A percentile compares a stretch with the other conserved stretches of the same genome.
phyloP scores from a whole-genome alignment of 2,329 filamentous ascomycete genomes.

The Aphanocladium album region DNA sequence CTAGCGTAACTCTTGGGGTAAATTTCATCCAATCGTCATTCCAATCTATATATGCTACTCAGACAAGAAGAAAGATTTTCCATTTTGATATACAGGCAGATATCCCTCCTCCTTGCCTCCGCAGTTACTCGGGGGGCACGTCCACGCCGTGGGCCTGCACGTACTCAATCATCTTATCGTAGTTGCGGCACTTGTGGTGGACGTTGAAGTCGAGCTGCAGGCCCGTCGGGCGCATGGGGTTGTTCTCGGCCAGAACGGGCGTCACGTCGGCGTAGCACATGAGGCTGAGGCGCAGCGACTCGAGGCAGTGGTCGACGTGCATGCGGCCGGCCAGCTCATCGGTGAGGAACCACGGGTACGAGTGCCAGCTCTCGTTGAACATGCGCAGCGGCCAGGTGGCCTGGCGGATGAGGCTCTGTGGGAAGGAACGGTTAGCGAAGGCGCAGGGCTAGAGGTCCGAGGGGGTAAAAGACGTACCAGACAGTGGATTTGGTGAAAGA shows the following conservation, averaged over 20 bases:
- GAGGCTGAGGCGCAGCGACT: slow-evolving; percentile 16
- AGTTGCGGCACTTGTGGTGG: slow-evolving; percentile 18
- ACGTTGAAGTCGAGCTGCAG: slow-evolving; percentile 15
- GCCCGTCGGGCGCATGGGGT: neutral
- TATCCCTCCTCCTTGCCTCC: no score
- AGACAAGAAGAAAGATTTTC: no score
- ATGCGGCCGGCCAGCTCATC: slow-evolving; percentile 15
- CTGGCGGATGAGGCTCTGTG: slow-evolving; percentile 11
- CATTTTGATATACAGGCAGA: neutral
- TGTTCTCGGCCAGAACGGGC: slow-evolving; percentile 11
- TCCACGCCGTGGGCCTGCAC: slow-evolving; percentile 10
- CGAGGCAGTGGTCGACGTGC: slow-evolving; percentile 17
- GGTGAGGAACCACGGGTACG: slow-evolving; percentile 11
- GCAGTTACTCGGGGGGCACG: neutral
- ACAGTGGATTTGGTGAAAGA: slow-evolving; percentile 17
- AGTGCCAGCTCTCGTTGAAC: slow-evolving; percentile 15
- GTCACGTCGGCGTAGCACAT: slow-evolving; percentile 18
- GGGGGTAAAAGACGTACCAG: slow-evolving; percentile 5
- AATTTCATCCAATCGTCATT: neutral
- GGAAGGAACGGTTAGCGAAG: neutral
- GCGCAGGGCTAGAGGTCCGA: neutral
- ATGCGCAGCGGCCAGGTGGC: slow-evolving; percentile 11
- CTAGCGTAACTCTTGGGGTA: neutral
- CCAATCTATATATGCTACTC: neutral
- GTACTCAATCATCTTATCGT: slow-evolving; percentile 14